Evolutionary conservation across 805 yeast species (phyloP).

Genomic region (Saccharomycopsis fibuligera): DNA sequence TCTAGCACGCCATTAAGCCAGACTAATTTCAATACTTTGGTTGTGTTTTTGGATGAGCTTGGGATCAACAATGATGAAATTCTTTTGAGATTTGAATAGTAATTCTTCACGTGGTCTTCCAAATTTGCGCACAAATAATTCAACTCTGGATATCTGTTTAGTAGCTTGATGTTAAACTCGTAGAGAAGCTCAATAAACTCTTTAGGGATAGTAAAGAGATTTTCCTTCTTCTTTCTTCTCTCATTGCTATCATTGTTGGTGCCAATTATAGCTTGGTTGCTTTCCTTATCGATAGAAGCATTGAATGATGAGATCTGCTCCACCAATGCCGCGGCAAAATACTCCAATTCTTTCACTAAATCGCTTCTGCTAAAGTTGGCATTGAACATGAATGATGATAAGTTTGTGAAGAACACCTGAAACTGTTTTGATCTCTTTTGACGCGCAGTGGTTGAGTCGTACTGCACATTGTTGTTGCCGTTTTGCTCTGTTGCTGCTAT

Average conservation of each 20-base stretch:
- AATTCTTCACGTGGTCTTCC: neutral
- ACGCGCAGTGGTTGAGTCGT: no score
- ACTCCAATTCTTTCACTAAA: neutral
- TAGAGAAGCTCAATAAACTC: constrained; percentile 5
- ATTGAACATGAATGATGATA: neutral
- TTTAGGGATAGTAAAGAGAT: constrained; percentile 1
- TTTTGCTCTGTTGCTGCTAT: no score
- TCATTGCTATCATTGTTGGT: neutral
- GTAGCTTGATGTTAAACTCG: constrained; percentile 5
- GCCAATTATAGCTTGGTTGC: no score
- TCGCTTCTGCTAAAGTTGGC: neutral
- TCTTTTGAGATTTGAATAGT: neutral
- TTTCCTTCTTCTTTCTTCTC: neutral
- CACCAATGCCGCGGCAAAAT: constrained; percentile 4
- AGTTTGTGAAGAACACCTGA: neutral
- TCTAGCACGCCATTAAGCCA: constrained; percentile 11
- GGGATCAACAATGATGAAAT: neutral
- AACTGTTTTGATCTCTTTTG: neutral
- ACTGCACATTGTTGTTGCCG: no score
- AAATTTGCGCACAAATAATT: neutral
- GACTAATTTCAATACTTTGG: constrained; percentile 12
- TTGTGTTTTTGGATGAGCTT: neutral
- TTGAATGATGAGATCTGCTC: neutral
- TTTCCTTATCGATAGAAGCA: no score
- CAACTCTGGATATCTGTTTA: neutral